phyloP scores from a whole-genome alignment of 1,284 basidiomycete species.

The Apiotrichum montevideense region DNA sequence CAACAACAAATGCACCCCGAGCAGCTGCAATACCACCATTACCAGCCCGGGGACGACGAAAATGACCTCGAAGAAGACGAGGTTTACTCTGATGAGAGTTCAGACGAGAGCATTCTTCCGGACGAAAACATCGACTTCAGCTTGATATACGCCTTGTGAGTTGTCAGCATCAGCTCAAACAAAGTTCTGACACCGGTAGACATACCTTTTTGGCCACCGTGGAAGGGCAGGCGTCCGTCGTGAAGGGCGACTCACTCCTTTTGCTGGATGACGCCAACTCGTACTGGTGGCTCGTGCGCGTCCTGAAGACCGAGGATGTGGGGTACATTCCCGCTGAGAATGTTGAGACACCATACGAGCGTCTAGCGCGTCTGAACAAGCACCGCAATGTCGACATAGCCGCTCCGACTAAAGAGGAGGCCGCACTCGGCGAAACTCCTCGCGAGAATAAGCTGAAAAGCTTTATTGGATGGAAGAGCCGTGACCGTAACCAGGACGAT shows the following conservation, averaged over 20 bases:
- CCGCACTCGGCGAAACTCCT: conserved; percentile 20
- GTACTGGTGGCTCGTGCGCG: conserved; percentile 97
- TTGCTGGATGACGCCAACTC: conserved; percentile 94
- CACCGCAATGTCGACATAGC: conserved; percentile 91
- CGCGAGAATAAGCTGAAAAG: conserved; percentile 25
- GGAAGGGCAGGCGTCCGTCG: conserved; percentile 91
- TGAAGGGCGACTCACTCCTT: conserved; percentile 88
- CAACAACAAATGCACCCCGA: conserved; percentile 12
- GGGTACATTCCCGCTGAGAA: conserved; percentile 99
- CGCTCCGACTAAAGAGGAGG: conserved; percentile 33
- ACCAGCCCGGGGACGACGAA: conserved; percentile 15
- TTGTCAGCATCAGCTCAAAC: background rate
- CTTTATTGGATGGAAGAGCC: conserved; percentile 27
- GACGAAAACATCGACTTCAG: conserved; percentile 53
- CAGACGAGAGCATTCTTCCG: conserved; percentile 47
- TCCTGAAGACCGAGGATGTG: conserved; percentile 96
- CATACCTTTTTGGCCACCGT: conserved; percentile 93
- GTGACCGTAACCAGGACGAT: conserved; percentile 14
- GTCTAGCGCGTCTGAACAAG: conserved; percentile 91
- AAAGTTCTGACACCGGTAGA: conserved; percentile 16
- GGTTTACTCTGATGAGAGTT: conserved; percentile 35
- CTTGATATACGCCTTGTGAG: conserved; percentile 51
- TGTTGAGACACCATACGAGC: conserved; percentile 96
- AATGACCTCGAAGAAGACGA: conserved; percentile 42
- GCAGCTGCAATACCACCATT: conserved; percentile 27